Evolutionary conservation across 176 grass and related monocot species (phyloP).

Genomic region (Avena insularis): DNA sequence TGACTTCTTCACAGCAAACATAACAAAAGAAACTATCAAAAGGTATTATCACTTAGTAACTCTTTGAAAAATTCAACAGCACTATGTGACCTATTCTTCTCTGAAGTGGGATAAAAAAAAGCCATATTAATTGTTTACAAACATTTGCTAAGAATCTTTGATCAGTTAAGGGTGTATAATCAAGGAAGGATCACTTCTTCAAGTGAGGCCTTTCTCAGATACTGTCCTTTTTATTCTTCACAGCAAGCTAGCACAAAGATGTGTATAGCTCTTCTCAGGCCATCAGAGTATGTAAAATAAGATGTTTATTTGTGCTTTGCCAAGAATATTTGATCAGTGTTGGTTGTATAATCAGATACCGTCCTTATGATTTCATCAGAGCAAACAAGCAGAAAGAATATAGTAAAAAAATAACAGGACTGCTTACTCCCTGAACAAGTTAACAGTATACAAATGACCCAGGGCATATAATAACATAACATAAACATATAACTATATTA

Average conservation of each 20-base stretch:
- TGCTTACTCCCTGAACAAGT: not conserved
- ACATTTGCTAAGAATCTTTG: not conserved
- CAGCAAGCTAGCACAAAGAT: no score
- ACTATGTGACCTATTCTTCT: no score
- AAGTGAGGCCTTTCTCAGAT: not conserved
- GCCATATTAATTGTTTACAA: no score
- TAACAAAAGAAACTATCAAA: no score
- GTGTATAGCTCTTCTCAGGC: no score
- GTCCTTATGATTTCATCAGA: slow-evolving; percentile 42
- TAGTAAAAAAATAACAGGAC: not conserved
- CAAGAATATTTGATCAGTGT: slow-evolving; percentile 17
- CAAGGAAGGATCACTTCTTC: not conserved
- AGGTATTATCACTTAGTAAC: no score
- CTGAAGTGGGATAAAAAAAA: no score
- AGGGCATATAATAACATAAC: not conserved
- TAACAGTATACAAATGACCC: not conserved
- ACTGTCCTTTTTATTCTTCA: not conserved
- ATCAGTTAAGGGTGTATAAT: not conserved
- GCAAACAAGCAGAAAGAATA: not conserved
- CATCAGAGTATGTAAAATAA: no score
- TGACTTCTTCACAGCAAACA: no score
- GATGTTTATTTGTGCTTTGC: not conserved
- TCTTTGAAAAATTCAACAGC: no score
- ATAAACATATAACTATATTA: not conserved
- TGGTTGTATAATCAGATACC: slow-evolving; percentile 37